phyloP scores from a whole-genome alignment of 129 eudicot species.

The Flaveria bidentis region DNA sequence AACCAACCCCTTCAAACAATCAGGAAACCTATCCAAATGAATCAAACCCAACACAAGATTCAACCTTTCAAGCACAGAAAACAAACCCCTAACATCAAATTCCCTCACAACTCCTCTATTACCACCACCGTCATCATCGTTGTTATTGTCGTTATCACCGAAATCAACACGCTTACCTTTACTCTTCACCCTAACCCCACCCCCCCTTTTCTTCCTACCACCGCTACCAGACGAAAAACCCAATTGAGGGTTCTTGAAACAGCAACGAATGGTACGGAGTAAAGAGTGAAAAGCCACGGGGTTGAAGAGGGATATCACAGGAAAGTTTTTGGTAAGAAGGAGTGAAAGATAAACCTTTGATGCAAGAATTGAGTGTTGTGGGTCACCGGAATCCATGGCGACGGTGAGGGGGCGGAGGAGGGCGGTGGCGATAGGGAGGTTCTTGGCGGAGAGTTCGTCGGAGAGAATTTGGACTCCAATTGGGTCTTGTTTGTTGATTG shows the following conservation, averaged over 20 bases:
- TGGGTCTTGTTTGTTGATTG: slow-evolving; percentile 50
- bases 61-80: slow-evolving; percentile 63
- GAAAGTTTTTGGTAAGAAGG: slow-evolving; percentile 64
- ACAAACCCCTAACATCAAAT: slow-evolving; percentile 64
- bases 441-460: slow-evolving; percentile 55
- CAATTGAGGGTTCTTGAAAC: slow-evolving; percentile 42
- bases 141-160: slow-evolving; percentile 19
- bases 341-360: slow-evolving; percentile 71
- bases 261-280: slow-evolving; percentile 58
- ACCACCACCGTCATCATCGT: slow-evolving; percentile 6
- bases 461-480: slow-evolving; percentile 48
- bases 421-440: slow-evolving; percentile 43
- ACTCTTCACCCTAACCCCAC: slow-evolving; percentile 23
- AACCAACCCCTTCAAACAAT: slow-evolving; percentile 75
- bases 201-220: slow-evolving; percentile 39
- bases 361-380: slow-evolving; percentile 50
- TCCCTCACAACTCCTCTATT: slow-evolving; percentile 28
- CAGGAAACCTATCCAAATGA: slow-evolving; percentile 87
- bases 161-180: slow-evolving; percentile 27
- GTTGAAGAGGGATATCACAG: slow-evolving; percentile 76
- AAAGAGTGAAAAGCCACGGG: slow-evolving; percentile 74
- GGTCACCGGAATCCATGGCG: slow-evolving; percentile 65
- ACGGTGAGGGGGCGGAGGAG: slow-evolving; percentile 48
- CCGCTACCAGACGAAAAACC: slow-evolving; percentile 19
- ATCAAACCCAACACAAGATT: slow-evolving; percentile 65